These are phyloP conservation scores for Singerocomus rubriflavus DNA, from an alignment of 1,284 basidiomycete species.

Conservation along the genomic window DNA sequence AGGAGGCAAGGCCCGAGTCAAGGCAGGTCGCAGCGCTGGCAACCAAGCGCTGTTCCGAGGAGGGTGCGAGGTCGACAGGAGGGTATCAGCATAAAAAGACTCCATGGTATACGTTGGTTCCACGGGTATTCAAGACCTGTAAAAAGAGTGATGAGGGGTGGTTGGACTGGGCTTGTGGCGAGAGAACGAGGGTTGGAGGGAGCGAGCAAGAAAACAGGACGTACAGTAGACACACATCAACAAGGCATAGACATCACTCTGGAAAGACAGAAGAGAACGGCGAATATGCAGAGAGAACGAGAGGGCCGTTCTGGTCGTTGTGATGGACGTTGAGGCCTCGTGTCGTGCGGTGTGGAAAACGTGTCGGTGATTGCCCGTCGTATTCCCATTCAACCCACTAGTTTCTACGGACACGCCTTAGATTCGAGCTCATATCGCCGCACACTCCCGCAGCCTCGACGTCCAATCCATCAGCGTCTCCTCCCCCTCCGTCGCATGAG, in stretches of 20 bases:
- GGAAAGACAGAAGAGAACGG: constrained; percentile 14
- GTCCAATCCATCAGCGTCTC: constrained; percentile 42
- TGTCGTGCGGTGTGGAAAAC: constrained; percentile 34
- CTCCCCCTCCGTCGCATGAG: constrained; percentile 52
- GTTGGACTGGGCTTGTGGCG: background rate
- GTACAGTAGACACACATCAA: constrained; percentile 28
- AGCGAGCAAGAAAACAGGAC: background rate
- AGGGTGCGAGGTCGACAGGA: constrained; percentile 14
- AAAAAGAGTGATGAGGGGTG: constrained; percentile 3
- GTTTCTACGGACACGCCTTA: constrained; percentile 8
- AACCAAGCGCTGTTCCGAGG: constrained; percentile 10
- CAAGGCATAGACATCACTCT: constrained; percentile 19
- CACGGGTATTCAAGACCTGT: constrained; percentile 34
- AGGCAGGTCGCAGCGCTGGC: constrained; percentile 11
- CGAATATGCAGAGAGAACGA: constrained; percentile 9
- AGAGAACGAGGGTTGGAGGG: background rate
- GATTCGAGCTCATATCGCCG: background rate
- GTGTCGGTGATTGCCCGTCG: constrained; percentile 31
- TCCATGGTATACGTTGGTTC: constrained; percentile 34
- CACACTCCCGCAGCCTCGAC: constrained; percentile 4
- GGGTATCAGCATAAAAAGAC: constrained; percentile 29
- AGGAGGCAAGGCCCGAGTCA: constrained; percentile 13
- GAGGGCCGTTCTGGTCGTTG: constrained; percentile 8
- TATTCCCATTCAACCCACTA: constrained; percentile 22
- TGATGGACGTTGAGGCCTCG: constrained; percentile 25